A percentile compares a stretch with the other conserved stretches of the same genome.
Evolutionary conservation across 768 basidiomycete genomes (phyloP).

Genomic region (Mycena alexandri): DNA sequence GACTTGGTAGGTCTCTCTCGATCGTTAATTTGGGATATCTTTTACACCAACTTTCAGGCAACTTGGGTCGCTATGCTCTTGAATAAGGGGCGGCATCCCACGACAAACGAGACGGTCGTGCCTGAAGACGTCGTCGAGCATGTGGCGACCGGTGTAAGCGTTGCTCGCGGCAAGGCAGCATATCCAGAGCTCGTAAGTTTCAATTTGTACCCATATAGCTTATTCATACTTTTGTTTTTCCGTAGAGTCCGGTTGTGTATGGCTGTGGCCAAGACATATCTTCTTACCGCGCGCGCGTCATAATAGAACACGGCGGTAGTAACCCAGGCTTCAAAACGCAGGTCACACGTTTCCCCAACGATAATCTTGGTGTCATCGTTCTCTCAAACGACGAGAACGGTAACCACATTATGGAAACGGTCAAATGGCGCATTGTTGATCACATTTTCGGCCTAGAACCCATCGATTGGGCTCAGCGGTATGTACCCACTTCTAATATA

Average conservation of each 20-base stretch:
- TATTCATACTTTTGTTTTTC: background rate
- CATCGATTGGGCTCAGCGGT: slow-evolving; percentile 58
- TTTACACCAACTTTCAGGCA: slow-evolving; percentile 14
- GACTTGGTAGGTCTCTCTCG: slow-evolving; percentile 49
- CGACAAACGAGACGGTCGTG: slow-evolving; percentile 52
- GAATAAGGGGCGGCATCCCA: slow-evolving; percentile 54
- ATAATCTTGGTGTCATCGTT: slow-evolving; percentile 54
- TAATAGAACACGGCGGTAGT: slow-evolving; percentile 59
- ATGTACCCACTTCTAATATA: background rate
- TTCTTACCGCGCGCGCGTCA: slow-evolving; percentile 55
- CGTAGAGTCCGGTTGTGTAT: slow-evolving; percentile 55
- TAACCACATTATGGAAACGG: slow-evolving; percentile 48
- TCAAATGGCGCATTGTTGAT: slow-evolving; percentile 55
- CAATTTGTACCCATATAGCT: too few relatives aligned
- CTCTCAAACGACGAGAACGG: slow-evolving; percentile 58
- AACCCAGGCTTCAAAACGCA: slow-evolving; percentile 53
- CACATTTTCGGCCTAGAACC: slow-evolving; percentile 48
- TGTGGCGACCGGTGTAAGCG: slow-evolving; percentile 51
- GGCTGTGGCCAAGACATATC: slow-evolving; percentile 56
- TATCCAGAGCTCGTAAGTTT: slow-evolving; percentile 51
- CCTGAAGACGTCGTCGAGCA: slow-evolving; percentile 52
- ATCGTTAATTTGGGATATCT: too few relatives aligned
- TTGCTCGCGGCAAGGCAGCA: slow-evolving; percentile 49
- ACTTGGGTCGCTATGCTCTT: slow-evolving; percentile 57
- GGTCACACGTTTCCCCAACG: slow-evolving; percentile 36